These are phyloP conservation scores for Chaetomiaceae sp. DNA, from an alignment of 2,329 filamentous ascomycete species.

Conservation along the genomic window DNA sequence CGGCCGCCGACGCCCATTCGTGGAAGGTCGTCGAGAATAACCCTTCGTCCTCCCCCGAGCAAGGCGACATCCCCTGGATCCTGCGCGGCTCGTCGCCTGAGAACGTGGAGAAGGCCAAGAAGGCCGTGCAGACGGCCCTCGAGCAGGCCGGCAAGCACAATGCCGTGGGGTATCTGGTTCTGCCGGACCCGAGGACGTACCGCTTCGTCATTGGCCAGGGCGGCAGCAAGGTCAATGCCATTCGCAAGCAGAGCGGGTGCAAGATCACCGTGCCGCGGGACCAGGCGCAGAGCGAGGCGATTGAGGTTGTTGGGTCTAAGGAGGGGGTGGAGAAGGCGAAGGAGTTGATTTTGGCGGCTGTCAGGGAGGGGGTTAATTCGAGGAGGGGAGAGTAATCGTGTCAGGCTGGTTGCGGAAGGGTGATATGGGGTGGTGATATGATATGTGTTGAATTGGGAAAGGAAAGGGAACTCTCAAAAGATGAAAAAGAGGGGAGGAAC, in stretches of 20 bases:
- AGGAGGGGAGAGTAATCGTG: constrained; percentile 9
- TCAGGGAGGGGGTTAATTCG: constrained; percentile 54
- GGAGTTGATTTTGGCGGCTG: constrained; percentile 81
- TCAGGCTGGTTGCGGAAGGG: no score
- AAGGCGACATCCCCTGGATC: constrained; percentile 82
- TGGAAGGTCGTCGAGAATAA: constrained; percentile 72
- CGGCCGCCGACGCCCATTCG: constrained; percentile 63
- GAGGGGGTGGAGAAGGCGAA: constrained; percentile 83
- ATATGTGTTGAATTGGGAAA: no score
- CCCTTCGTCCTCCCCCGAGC: constrained; percentile 38
- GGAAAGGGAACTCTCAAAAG: no score
- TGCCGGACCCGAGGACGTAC: constrained; percentile 86
- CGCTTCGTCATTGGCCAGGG: constrained; percentile 84
- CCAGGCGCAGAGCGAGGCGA: constrained; percentile 71
- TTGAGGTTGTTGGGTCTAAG: constrained; percentile 77
- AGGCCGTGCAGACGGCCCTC: constrained; percentile 67
- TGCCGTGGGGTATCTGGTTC: constrained; percentile 78
- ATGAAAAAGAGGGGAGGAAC: no score
- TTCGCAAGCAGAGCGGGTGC: constrained; percentile 87
- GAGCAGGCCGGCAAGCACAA: constrained; percentile 65
- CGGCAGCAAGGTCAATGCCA: constrained; percentile 86
- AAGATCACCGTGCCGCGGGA: constrained; percentile 89
- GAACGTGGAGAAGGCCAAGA: constrained; percentile 75
- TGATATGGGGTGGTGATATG: no score
- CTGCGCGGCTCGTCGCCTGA: constrained; percentile 75